These are phyloP conservation scores for Paulownia fortunei DNA, from an alignment of 257 asterid species.

Conservation along the genomic window DNA sequence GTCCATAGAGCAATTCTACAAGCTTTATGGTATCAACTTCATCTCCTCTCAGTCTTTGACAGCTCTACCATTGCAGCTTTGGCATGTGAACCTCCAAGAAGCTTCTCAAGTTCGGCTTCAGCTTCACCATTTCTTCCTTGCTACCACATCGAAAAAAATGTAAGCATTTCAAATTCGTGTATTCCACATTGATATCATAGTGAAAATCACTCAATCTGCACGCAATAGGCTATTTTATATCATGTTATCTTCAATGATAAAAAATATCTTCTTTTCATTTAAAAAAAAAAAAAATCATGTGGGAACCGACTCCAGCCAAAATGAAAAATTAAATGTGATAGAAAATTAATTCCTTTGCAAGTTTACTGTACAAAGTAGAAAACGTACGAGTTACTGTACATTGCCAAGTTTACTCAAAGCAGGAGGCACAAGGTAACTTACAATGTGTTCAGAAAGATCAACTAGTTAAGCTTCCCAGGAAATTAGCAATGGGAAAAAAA, in stretches of 20 bases:
- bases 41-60: slow-evolving; percentile 78
- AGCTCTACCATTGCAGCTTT: slow-evolving; percentile 77
- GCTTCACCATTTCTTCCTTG: slow-evolving; percentile 86
- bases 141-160: slow-evolving; percentile 39
- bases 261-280: not conserved
- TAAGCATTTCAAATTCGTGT: slow-evolving; percentile 1
- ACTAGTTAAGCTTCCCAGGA: slow-evolving; percentile 9
- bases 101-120: slow-evolving; percentile 76
- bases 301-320: not conserved
- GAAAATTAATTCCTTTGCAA: slow-evolving; percentile 1
- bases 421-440: not conserved
- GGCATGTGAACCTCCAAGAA: slow-evolving; percentile 79
- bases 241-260: not conserved
- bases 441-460: not conserved
- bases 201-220: slow-evolving; percentile 4
- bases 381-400: not conserved
- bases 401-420: not conserved
- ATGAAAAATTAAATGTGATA: not conserved
- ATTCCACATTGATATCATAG: not conserved
- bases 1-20: slow-evolving; percentile 69
- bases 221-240: too few relatives aligned
- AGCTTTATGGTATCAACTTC: slow-evolving; percentile 57
- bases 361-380: not conserved
- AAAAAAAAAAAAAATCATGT: not conserved
- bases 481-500: not conserved